Base-by-base conservation (phyloP, 345 rosid genomes). In the Kernera saxatilis region DNA sequence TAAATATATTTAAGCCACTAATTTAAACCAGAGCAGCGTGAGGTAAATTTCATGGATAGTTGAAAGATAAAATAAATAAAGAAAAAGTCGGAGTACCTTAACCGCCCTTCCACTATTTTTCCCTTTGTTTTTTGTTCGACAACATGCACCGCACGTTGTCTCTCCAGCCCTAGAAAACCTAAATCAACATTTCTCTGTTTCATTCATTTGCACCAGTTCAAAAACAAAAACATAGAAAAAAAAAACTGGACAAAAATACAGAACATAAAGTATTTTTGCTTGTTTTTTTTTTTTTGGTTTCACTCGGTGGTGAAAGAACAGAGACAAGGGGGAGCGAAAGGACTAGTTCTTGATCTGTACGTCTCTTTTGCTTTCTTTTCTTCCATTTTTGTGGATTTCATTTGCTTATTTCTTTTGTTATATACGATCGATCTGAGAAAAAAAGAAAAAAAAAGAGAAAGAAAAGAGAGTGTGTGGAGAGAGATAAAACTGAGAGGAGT, bases 121-220 rank as follows among this genome's bases (percentile, higher is more conserved):
- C 11, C 17, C 26, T 29, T 35, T 18, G 32, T 8, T 32, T 15
- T 12, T 17, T 41, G 0, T 17, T 2, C 1, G 27, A 68, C 49
- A 8, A 63, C 79, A 69, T 76, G 79, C 71, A 63, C 39, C 53
- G 75, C 79, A 76, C 79, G 79, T 69, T 54, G 70, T 69, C 61
- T 27, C 57, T 26, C 6, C 12, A 54, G 71, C 75, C 71, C 75
- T 63, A 69, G 74, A 69, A 76, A 70, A 76, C 52, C 23, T 37
- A 46, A 9, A 27, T 5, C 46, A 55, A 54, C 75, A 35, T 55
- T 54, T 69, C 79, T 52, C 6, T 6, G 41, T 63, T 75, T 63
- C 69, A 67, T 62, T 45, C 74, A 75, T 69, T 15, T 27, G 27
- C 60, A 69, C 64, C 36, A 69, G 46, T 52, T 35, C 50, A 29